Conservation (phyloP, 805 yeast genomes). For the Candida tammaniensis region DNA sequence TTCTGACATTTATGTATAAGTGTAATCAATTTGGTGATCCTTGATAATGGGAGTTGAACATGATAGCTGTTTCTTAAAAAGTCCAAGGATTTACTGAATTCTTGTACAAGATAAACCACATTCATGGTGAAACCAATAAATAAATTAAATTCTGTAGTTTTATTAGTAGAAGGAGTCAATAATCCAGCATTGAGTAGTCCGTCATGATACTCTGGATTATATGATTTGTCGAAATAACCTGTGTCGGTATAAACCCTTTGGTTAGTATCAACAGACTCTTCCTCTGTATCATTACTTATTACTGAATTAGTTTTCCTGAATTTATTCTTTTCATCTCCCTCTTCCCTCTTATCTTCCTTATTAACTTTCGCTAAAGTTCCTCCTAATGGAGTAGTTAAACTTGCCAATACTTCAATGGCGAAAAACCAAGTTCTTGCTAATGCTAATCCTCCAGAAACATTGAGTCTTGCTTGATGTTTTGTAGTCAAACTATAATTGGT, state of each 20-base stretch:
- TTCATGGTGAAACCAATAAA: slow-evolving; percentile 31
- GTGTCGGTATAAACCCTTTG: slow-evolving; percentile 26
- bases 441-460: slow-evolving; percentile 42
- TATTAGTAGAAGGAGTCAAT: slow-evolving; percentile 12
- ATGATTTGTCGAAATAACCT: slow-evolving; percentile 24
- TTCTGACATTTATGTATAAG: slow-evolving; percentile 28
- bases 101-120: slow-evolving; percentile 24
- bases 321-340: slow-evolving; percentile 32
- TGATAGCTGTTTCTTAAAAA: slow-evolving; percentile 16
- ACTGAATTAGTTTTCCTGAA: slow-evolving; percentile 4
- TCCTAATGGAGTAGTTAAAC: slow-evolving; percentile 48
- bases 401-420: slow-evolving; percentile 54
- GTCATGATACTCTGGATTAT: slow-evolving; percentile 29
- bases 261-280: slow-evolving; percentile 11
- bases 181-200: slow-evolving; percentile 28
- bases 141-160: slow-evolving; percentile 22
- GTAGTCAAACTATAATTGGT: slow-evolving; percentile 39
- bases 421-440: slow-evolving; percentile 59
- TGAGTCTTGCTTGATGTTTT: slow-evolving; percentile 9
- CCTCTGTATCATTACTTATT: slow-evolving; percentile 8
- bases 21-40: slow-evolving; percentile 28
- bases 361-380: slow-evolving; percentile 39
- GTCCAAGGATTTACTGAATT: slow-evolving; percentile 23
- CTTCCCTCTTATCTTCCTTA: slow-evolving; percentile 15
- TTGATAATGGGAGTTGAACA: slow-evolving; percentile 12